Conservation (phyloP, 2,329 filamentous ascomycete species). For the Paraphoma chrysanthemicola region DNA sequence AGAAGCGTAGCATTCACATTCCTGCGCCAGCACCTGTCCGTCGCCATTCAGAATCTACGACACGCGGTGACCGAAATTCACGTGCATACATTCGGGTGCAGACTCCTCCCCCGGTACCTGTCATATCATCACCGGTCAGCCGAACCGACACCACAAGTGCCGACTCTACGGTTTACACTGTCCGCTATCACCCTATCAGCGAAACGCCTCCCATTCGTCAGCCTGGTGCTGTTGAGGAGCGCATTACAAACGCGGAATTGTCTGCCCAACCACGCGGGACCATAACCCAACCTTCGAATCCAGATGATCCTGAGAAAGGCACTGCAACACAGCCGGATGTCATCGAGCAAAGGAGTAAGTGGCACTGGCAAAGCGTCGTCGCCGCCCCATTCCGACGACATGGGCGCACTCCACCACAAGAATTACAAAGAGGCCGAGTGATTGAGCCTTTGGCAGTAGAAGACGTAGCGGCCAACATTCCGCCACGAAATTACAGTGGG, state of each 20-base stretch:
- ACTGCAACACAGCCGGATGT: constrained; percentile 20
- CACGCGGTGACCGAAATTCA: constrained; percentile 29
- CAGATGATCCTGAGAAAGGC: constrained; percentile 42
- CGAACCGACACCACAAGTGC: constrained; percentile 68
- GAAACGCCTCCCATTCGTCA: constrained; percentile 39
- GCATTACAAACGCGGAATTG: neutral
- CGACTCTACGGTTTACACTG: constrained; percentile 68
- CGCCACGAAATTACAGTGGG: constrained; percentile 52
- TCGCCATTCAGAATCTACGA: constrained; percentile 35
- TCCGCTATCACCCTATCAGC: constrained; percentile 66
- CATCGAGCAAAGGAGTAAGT: constrained; percentile 29
- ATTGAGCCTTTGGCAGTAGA: constrained; percentile 51
- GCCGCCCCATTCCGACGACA: constrained; percentile 65
- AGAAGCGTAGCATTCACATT: constrained; percentile 42
- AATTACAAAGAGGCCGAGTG: constrained; percentile 64
- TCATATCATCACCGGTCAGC: constrained; percentile 63
- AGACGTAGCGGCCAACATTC: constrained; percentile 42
- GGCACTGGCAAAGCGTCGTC: constrained; percentile 60
- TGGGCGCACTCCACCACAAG: constrained; percentile 64
- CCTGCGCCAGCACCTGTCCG: constrained; percentile 39
- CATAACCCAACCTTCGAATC: constrained; percentile 13
- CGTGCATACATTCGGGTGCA: constrained; percentile 40
- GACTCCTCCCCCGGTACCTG: constrained; percentile 50
- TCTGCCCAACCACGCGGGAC: constrained; percentile 4
- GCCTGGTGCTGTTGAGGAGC: constrained; percentile 22